A percentile compares a stretch with the other conserved stretches of the same genome.
Evolutionary conservation across 2,329 filamentous ascomycete species (phyloP).

Genomic region (Trichoderma sp.): DNA sequence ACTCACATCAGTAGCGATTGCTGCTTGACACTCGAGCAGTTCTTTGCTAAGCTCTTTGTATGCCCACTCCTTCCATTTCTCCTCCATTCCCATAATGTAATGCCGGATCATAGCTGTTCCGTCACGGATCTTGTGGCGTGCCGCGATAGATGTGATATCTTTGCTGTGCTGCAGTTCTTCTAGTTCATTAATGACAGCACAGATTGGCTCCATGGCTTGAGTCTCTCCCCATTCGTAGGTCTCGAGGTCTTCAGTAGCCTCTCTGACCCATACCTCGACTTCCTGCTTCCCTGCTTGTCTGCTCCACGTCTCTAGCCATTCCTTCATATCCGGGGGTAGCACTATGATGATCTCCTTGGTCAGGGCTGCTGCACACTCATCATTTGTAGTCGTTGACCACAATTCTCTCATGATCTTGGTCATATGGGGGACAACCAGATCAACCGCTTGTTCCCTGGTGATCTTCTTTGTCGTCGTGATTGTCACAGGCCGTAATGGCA

Average conservation of each 20-base stretch:
- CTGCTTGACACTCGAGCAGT: background rate
- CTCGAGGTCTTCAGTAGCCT: background rate
- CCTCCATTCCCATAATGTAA: background rate
- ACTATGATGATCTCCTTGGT: background rate
- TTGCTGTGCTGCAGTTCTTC: background rate
- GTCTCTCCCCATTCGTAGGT: background rate
- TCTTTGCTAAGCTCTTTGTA: background rate
- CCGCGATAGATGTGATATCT: background rate
- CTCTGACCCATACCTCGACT: background rate
- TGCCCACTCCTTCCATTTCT: background rate
- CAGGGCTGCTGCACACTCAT: background rate
- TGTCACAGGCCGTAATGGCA: background rate
- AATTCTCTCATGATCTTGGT: background rate
- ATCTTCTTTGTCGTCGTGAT: background rate
- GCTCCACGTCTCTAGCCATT: background rate
- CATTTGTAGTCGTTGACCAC: background rate
- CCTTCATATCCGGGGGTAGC: background rate
- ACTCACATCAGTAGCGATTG: background rate
- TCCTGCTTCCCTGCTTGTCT: background rate
- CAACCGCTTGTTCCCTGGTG: background rate
- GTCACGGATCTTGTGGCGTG: background rate
- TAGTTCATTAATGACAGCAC: background rate
- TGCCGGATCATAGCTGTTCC: background rate
- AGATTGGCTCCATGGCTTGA: background rate
- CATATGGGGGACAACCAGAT: background rate